A percentile compares a stretch with the other conserved stretches of the same genome.
Evolutionary conservation across 2,329 filamentous ascomycete species (phyloP).

Genomic region (Arthrobotrys entomopaga): DNA sequence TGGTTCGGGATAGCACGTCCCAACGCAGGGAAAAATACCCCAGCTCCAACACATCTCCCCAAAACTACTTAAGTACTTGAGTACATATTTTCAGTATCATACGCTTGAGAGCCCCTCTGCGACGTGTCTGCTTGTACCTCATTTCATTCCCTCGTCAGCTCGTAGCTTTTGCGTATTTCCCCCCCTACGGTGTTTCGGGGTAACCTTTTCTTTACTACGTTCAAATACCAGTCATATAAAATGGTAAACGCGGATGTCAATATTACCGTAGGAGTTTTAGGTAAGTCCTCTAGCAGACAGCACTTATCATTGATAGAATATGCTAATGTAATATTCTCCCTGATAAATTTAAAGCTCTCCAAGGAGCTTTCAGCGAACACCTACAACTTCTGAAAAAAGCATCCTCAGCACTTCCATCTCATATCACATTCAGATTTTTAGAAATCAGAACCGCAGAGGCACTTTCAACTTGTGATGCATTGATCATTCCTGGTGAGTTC

Average conservation of each 20-base stretch:
- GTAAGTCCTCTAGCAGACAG: constrained; percentile 11
- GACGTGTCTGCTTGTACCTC: too few relatives aligned
- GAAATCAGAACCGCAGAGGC: constrained; percentile 82
- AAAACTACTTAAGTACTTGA: too few relatives aligned
- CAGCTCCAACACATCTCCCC: constrained; percentile 36
- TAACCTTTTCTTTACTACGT: background rate
- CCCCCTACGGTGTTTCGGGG: too few relatives aligned
- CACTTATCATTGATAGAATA: background rate
- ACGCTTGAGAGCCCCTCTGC: too few relatives aligned
- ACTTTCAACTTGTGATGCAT: constrained; percentile 77
- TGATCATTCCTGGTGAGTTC: constrained; percentile 77
- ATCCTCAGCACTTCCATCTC: constrained; percentile 62
- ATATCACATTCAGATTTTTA: constrained; percentile 68
- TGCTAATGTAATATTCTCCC: constrained; percentile 1
- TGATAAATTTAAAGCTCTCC: constrained; percentile 69
- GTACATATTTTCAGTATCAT: too few relatives aligned
- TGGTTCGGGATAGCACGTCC: constrained; percentile 10
- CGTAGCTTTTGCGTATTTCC: too few relatives aligned
- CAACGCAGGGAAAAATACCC: constrained; percentile 47
- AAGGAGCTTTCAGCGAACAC: constrained; percentile 94
- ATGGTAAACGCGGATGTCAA: constrained; percentile 47
- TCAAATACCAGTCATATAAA: background rate
- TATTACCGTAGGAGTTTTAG: constrained; percentile 52
- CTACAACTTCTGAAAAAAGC: constrained; percentile 78
- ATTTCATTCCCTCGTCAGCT: too few relatives aligned